phyloP scores from a whole-genome alignment of 2,329 filamentous ascomycete genomes.

The Cercospora berteroae region DNA sequence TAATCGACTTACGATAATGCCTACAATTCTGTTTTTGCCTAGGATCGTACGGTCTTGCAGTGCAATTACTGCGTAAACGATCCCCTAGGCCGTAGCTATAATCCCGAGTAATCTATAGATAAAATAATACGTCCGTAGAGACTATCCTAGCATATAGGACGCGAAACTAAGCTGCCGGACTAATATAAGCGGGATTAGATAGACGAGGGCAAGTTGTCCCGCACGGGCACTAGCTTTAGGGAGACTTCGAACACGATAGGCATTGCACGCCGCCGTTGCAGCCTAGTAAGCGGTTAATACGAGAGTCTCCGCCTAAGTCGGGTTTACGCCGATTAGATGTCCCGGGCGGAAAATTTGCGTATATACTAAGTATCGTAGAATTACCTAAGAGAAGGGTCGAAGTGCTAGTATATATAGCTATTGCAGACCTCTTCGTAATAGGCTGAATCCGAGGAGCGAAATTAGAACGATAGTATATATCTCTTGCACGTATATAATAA shows the following conservation, averaged over 20 bases:
- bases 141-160: neutral
- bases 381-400: neutral
- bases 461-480: neutral
- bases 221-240: neutral
- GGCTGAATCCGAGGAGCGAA: neutral
- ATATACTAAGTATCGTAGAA: conserved; percentile 2
- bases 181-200: neutral
- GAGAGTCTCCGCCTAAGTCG: neutral
- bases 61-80: neutral
- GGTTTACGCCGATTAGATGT: neutral
- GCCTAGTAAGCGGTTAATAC: neutral
- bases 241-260: neutral
- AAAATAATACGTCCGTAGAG: neutral
- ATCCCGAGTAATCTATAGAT: conserved; percentile 2
- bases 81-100: neutral
- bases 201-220: neutral
- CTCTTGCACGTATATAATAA: neutral
- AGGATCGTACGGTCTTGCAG: neutral
- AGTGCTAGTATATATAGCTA: neutral
- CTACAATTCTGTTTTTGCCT: neutral
- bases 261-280: neutral
- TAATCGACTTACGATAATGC: neutral
- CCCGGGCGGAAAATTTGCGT: neutral
- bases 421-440: neutral
- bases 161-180: neutral